These are phyloP conservation scores for Seiridium cupressi DNA, from an alignment of 2,329 filamentous ascomycete genomes.

Conservation along the genomic window DNA sequence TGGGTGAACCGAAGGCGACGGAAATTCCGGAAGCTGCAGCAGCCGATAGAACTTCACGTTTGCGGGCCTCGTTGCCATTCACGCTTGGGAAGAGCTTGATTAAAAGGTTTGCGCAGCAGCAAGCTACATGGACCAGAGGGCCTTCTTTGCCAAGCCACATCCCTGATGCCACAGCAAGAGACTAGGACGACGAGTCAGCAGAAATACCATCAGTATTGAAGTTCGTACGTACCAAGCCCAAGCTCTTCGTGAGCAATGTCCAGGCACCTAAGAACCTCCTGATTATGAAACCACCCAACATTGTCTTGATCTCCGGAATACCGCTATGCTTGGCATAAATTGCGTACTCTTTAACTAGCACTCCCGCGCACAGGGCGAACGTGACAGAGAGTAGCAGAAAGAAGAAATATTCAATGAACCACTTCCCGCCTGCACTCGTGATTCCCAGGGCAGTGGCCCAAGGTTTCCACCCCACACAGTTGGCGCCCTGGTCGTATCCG, in stretches of 20 bases:
- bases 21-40: conserved; percentile 91
- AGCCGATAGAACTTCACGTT: conserved; percentile 88
- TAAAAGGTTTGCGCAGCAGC: conserved; percentile 91
- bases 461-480: conserved; percentile 83
- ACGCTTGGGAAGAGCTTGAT: conserved; percentile 85
- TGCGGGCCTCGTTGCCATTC: conserved; percentile 87
- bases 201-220: too few species aligned
- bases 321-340: conserved; percentile 90
- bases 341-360: conserved; percentile 81
- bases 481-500: conserved; percentile 78
- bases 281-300: conserved; percentile 92
- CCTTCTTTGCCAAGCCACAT: conserved; percentile 98
- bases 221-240: conserved; percentile 67
- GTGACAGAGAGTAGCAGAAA: conserved; percentile 81
- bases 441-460: conserved; percentile 79
- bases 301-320: conserved; percentile 96
- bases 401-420: conserved; percentile 83
- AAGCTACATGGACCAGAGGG: conserved; percentile 91
- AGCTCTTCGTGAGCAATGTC: conserved; percentile 86
- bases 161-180: conserved; percentile 86
- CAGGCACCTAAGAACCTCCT: conserved; percentile 80
- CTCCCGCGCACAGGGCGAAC: conserved; percentile 74
- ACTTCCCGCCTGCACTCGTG: conserved; percentile 65
- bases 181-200: not conserved
- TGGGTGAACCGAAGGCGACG: conserved; percentile 90